A percentile compares a stretch with the other conserved stretches of the same genome.
These are phyloP conservation scores for Moniliella sp. DNA, from an alignment of 1,284 basidiomycete genomes.

Conservation along the genomic window DNA sequence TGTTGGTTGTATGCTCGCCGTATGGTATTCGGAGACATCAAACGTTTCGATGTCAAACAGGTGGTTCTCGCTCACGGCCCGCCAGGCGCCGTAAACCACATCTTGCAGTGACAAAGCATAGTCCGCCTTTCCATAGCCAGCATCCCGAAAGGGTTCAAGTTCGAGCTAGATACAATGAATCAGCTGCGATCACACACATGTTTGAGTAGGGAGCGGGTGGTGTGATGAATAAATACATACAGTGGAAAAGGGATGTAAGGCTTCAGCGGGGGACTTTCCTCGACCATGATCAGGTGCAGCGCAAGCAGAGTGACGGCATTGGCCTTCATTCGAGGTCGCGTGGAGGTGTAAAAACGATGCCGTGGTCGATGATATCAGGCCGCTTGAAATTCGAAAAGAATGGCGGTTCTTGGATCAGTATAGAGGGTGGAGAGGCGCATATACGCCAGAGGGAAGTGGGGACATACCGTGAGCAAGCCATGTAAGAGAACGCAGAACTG, in stretches of 20 bases:
- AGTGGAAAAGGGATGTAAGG: slow-evolving; percentile 50
- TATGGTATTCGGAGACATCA: slow-evolving; percentile 56
- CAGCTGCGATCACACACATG: too few relatives aligned
- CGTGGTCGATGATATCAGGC: slow-evolving; percentile 46
- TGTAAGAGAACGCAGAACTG: slow-evolving; percentile 90
- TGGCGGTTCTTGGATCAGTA: too few relatives aligned
- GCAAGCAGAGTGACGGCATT: slow-evolving; percentile 80
- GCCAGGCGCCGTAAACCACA: slow-evolving; percentile 86
- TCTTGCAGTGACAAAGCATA: slow-evolving; percentile 64
- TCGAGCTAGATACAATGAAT: too few relatives aligned
- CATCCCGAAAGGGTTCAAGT: slow-evolving; percentile 61
- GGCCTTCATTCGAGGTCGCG: slow-evolving; percentile 61
- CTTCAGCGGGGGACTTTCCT: slow-evolving; percentile 80
- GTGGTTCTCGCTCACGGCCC: slow-evolving; percentile 68
- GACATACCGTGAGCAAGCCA: too few relatives aligned
- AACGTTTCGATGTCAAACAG: slow-evolving; percentile 81
- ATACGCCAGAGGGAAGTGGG: too few relatives aligned
- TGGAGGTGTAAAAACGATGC: slow-evolving; percentile 74
- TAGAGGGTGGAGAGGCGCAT: too few relatives aligned
- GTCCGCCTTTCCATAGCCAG: slow-evolving; percentile 71
- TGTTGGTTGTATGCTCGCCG: slow-evolving; percentile 44
- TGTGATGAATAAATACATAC: too few relatives aligned
- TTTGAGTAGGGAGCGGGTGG: too few relatives aligned
- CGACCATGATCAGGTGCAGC: slow-evolving; percentile 75
- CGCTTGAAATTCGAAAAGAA: too few relatives aligned